Percentiles rank a stretch among this genome's conserved stretches.
Conservation (phyloP, 2,329 filamentous ascomycete genomes). For the Aspergillus pseudonomiae region DNA sequence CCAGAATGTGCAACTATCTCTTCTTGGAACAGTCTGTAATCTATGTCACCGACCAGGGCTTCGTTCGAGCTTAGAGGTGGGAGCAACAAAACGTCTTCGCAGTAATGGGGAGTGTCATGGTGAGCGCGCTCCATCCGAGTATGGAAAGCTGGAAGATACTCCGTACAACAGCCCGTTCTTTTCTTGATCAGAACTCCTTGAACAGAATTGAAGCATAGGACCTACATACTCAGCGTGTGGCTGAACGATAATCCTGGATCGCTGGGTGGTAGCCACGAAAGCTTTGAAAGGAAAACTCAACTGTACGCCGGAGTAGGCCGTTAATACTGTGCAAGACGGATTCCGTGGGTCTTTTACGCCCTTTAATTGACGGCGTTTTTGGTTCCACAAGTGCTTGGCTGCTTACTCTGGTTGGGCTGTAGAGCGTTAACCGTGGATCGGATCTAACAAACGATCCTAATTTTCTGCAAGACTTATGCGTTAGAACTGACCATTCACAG, state of each 20-base stretch:
- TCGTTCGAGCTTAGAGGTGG: not conserved
- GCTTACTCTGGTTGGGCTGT: not conserved
- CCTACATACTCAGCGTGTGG: not conserved
- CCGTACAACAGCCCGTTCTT: not conserved
- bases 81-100: constrained; percentile 9
- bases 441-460: not conserved
- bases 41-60: not conserved
- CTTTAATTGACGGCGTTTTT: not conserved
- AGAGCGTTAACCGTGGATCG: not conserved
- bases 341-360: not conserved
- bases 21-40: not conserved
- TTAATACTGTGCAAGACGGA: not conserved
- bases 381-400: not conserved
- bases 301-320: not conserved
- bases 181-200: not conserved
- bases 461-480: not conserved
- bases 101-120: not conserved
- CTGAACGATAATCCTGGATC: not conserved
- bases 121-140: constrained; percentile 6
- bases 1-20: not conserved
- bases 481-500: not conserved
- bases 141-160: not conserved
- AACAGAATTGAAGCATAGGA: not conserved
- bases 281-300: not conserved
- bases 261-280: not conserved